A percentile compares a stretch with the other conserved stretches of the same genome.
phyloP scores from a whole-genome alignment of 1,284 basidiomycete species.

The Gymnopus androsaceus region DNA sequence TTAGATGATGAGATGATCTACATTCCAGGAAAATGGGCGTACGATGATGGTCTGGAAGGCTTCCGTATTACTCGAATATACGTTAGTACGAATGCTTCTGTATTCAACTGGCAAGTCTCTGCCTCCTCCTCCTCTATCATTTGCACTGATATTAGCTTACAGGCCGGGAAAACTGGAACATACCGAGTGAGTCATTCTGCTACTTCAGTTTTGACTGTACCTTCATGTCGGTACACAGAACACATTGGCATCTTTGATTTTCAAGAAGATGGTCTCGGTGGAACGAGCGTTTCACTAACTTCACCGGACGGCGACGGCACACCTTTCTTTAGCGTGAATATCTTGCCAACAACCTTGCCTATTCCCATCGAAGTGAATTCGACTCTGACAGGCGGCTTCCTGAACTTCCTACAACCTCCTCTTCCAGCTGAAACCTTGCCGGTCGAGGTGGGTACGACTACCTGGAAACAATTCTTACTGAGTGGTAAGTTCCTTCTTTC shows the following conservation, averaged over 20 bases:
- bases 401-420: constrained; percentile 9
- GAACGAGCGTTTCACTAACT: not conserved
- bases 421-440: not conserved
- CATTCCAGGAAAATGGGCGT: constrained; percentile 11
- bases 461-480: constrained; percentile 3
- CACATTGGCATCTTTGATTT: constrained; percentile 6
- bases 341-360: not conserved
- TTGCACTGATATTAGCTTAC: too few relatives aligned
- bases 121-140: not conserved
- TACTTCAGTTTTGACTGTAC: not conserved
- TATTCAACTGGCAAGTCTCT: constrained; percentile 3
- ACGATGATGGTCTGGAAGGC: not conserved
- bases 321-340: constrained; percentile 9
- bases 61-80: constrained; percentile 9
- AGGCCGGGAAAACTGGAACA: constrained; percentile 13
- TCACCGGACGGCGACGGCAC: not conserved
- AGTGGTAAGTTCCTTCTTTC: not conserved
- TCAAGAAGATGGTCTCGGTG: not conserved
- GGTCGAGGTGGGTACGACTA: not conserved
- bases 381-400: constrained; percentile 1
- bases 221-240: not conserved
- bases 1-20: constrained; percentile 13
- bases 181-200: constrained; percentile 1
- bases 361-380: constrained; percentile 10
- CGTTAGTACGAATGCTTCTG: constrained; percentile 6